Conservation (phyloP, 768 basidiomycete species). For the Trametes coccinea region DNA sequence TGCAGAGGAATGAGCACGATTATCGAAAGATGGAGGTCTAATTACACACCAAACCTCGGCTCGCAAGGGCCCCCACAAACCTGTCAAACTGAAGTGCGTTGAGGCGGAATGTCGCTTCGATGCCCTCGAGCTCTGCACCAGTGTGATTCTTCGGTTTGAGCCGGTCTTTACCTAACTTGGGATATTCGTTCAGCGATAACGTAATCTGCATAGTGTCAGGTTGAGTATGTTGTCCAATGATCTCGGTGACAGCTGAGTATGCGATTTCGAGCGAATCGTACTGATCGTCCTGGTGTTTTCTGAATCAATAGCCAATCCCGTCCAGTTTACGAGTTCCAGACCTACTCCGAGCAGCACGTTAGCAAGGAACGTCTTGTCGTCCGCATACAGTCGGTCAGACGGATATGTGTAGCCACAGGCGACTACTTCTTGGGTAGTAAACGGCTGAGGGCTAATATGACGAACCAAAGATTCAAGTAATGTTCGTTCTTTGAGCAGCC, state of each 20-base stretch:
- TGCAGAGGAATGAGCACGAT: too few species aligned
- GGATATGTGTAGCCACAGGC: slow-evolving; percentile 39
- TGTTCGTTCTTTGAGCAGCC: too few species aligned
- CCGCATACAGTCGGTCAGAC: slow-evolving; percentile 52
- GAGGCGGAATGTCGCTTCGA: slow-evolving; percentile 41
- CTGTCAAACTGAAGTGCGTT: slow-evolving; percentile 34
- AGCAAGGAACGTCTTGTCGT: slow-evolving; percentile 49
- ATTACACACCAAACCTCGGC: slow-evolving; percentile 46
- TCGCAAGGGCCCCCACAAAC: slow-evolving; percentile 44
- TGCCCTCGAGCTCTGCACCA: slow-evolving; percentile 11
- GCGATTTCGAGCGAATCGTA: slow-evolving; percentile 53
- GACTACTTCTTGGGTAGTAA: slow-evolving; percentile 43
- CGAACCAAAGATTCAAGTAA: not conserved
- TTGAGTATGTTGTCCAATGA: not conserved
- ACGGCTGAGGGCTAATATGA: slow-evolving; percentile 57
- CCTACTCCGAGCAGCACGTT: slow-evolving; percentile 43
- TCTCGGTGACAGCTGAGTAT: slow-evolving; percentile 38
- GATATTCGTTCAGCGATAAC: slow-evolving; percentile 3
- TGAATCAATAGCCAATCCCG: slow-evolving; percentile 17
- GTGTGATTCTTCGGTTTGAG: not conserved
- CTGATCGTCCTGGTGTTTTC: slow-evolving; percentile 39
- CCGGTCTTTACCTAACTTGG: slow-evolving; percentile 22
- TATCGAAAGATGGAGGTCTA: too few species aligned
- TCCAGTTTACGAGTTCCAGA: not conserved
- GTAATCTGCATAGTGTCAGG: not conserved